These are phyloP conservation scores for Fusarium sp. DNA, from an alignment of 2,329 filamentous ascomycete genomes.

Conservation along the genomic window DNA sequence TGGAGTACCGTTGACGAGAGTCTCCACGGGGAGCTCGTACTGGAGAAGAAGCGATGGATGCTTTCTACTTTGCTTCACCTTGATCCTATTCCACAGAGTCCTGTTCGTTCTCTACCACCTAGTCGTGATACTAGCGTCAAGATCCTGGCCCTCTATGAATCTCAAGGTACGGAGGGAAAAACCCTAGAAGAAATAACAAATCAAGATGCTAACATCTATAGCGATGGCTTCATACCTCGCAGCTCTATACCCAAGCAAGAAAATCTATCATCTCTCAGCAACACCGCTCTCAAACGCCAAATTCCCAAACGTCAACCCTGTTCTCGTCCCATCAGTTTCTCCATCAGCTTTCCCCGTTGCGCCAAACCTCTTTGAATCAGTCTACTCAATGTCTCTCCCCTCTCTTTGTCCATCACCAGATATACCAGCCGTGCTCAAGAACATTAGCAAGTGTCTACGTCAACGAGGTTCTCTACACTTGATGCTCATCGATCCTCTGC, in stretches of 20 bases:
- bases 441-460: constrained; percentile 66
- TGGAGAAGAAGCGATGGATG: constrained; percentile 70
- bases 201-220: constrained; percentile 35
- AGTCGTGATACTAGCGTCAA: constrained; percentile 32
- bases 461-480: constrained; percentile 67
- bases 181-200: not conserved
- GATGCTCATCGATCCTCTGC: constrained; percentile 71
- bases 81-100: constrained; percentile 46
- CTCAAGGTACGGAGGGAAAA: constrained; percentile 53
- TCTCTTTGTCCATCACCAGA: constrained; percentile 66
- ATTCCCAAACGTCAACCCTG: constrained; percentile 54
- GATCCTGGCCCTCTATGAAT: constrained; percentile 63
- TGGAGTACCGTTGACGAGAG: constrained; percentile 28
- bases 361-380: constrained; percentile 57
- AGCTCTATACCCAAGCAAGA: constrained; percentile 51
- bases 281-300: constrained; percentile 50
- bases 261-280: constrained; percentile 59
- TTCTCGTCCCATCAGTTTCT: constrained; percentile 52
- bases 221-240: constrained; percentile 63
- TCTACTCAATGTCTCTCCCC: constrained; percentile 66
- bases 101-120: constrained; percentile 1
- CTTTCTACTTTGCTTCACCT: constrained; percentile 64
- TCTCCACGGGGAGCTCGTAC: constrained; percentile 49
- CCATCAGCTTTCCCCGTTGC: constrained; percentile 51
- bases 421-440: constrained; percentile 65